Evolutionary conservation across 2,329 filamentous ascomycete genomes (phyloP).

Genomic region (Colletotrichum ledebouriae): DNA sequence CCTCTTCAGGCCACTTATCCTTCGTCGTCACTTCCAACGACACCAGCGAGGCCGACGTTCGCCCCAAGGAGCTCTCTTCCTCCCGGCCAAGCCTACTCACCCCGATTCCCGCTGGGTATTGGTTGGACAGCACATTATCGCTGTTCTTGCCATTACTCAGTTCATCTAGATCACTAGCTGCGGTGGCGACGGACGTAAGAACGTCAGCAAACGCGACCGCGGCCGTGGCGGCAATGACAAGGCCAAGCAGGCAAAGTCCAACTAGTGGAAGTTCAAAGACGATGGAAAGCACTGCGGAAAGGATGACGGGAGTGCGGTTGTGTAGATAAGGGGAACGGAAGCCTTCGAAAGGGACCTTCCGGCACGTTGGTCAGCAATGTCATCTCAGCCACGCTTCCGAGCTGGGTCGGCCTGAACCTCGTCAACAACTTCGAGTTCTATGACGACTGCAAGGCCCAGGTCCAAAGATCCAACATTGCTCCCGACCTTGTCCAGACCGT

Average conservation of each 20-base stretch:
- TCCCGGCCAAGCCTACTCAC: no score
- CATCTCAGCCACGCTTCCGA: slow-evolving; percentile 28
- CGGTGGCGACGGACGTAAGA: no score
- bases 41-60: slow-evolving; percentile 5
- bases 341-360: slow-evolving; percentile 19
- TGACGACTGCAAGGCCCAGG: not conserved
- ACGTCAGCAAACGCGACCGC: no score
- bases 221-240: not conserved
- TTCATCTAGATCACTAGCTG: no score
- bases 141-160: no score
- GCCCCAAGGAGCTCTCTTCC: no score
- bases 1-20: slow-evolving; percentile 17
- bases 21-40: slow-evolving; percentile 36
- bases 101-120: no score
- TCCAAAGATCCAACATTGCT: not conserved
- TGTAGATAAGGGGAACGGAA: not conserved
- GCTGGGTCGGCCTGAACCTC: slow-evolving; percentile 24
- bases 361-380: slow-evolving; percentile 22
- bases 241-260: not conserved
- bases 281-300: not conserved
- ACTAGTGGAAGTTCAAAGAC: not conserved
- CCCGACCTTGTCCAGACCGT: slow-evolving; percentile 10
- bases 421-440: slow-evolving; percentile 27
- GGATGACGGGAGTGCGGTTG: not conserved
- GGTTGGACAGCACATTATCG: no score